Evolutionary conservation across 805 yeast genomes (phyloP), one percentile per base, ranked within the genome.

Genomic region (Candida gorgasii): DNA sequence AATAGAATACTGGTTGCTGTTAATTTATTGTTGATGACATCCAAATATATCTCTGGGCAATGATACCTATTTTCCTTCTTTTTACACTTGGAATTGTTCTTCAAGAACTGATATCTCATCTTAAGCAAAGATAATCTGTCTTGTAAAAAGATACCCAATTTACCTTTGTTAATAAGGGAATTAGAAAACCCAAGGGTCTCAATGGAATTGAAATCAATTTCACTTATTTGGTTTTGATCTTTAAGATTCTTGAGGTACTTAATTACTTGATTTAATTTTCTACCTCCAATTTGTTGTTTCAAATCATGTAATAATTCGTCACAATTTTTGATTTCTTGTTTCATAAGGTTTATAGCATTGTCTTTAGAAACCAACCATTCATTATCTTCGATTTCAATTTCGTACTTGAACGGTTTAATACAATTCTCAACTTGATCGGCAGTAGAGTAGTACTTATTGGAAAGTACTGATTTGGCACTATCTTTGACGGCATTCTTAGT

Each of bases 371-470:
- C 58, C 22, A 70, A 66, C 99, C 99, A 93, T 61, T 93, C 99
- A 29, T 97, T 75, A 53, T 90, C 96, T 58, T 93, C 98, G 37
- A 93, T 79, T 57, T 93, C 99, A 46, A 93, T 90, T 58, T 93
- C 99, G 61, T 92, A 93, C 67, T 93, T 93, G 69, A 85, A 93
- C 2, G 99, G 99, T 61, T 93, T 93, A 56, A 93, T 92, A 67
- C 98, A 90, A 63, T 95, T 93, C 57, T 93, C 99, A 5, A 93
- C 98, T 62, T 93, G 99, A 61, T 95, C 99, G 0, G 99, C 95
- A 0, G 99, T 92, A 1, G 96, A 84, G 50, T 82, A 87, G 59
- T 78, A 93, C 50, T 92, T 80, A 19, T 86, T 68, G 49, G 82
- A 82, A 48, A 93, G 70, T 5, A 93, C 96, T 17, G 82, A 71